A percentile compares a stretch with the other conserved stretches of the same genome.
Evolutionary conservation across 2,329 filamentous ascomycete species (phyloP).

Genomic region (Apiospora koreana): DNA sequence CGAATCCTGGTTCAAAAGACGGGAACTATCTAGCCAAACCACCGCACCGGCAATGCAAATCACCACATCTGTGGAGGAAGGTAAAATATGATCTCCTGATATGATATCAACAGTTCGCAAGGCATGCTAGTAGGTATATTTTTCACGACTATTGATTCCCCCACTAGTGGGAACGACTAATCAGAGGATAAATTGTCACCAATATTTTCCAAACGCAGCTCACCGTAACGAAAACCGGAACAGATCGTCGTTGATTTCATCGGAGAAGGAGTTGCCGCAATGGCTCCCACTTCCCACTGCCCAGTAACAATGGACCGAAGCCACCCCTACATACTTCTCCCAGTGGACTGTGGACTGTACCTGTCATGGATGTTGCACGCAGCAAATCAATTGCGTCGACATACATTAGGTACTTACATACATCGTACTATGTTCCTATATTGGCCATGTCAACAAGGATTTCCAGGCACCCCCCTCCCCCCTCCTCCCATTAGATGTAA

Average conservation of each 20-base stretch:
- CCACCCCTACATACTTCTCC: neutral
- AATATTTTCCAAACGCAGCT: constrained; percentile 4
- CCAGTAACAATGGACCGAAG: neutral
- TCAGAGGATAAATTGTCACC: neutral
- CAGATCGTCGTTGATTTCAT: neutral
- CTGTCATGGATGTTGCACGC: neutral
- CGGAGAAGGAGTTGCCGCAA: neutral
- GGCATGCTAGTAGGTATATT: neutral
- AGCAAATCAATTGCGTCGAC: neutral
- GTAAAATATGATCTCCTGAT: constrained; percentile 8
- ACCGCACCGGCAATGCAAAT: neutral
- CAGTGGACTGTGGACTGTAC: neutral
- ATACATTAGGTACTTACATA: neutral
- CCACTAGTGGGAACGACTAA: constrained; percentile 4
- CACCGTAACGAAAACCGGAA: neutral
- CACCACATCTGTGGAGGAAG: constrained; percentile 5
- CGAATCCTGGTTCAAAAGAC: neutral
- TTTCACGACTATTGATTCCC: neutral
- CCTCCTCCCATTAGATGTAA: neutral
- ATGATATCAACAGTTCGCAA: constrained; percentile 3
- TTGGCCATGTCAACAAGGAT: neutral
- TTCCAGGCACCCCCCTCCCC: neutral
- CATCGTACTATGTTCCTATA: neutral
- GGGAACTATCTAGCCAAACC: constrained; percentile 1
- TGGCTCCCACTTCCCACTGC: neutral